Conservation (phyloP, 306 rosid genomes). For the Rosa multiflora region DNA sequence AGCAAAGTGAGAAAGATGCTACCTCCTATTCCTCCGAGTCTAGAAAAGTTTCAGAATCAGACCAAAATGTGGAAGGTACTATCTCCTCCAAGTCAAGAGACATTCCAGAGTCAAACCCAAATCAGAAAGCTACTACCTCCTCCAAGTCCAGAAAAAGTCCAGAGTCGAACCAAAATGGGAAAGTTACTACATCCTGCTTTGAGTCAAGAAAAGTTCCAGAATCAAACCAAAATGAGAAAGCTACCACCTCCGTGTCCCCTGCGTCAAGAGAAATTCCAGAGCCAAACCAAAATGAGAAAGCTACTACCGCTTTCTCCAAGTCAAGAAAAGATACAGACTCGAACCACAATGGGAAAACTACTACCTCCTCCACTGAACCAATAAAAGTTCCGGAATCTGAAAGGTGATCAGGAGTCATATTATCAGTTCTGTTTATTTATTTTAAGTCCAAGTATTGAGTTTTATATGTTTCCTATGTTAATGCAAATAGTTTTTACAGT, state of each 20-base stretch:
- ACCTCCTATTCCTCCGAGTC: background rate
- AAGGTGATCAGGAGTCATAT: conserved; percentile 25
- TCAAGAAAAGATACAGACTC: background rate
- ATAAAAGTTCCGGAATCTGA: conserved; percentile 8
- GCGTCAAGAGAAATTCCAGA: background rate
- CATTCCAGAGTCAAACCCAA: background rate
- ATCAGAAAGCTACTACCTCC: conserved; percentile 14
- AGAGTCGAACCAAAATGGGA: background rate
- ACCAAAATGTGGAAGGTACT: conserved; percentile 13
- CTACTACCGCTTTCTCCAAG: background rate
- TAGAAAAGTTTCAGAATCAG: background rate
- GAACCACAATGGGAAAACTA: background rate
- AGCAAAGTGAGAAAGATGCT: conserved; percentile 17
- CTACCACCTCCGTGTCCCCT: background rate
- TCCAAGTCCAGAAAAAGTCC: background rate
- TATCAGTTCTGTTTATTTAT: background rate
- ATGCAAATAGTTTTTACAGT: background rate
- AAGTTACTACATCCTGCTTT: background rate
- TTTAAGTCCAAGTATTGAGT: background rate
- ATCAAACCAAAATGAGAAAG: background rate
- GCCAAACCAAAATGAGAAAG: background rate
- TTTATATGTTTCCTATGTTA: background rate
- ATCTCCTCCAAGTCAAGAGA: background rate
- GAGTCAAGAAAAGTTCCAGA: background rate
- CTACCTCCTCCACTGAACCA: conserved; percentile 3